phyloP scores from a whole-genome alignment of 2,329 filamentous ascomycete species.

The Raffaelea deltoideospora region DNA sequence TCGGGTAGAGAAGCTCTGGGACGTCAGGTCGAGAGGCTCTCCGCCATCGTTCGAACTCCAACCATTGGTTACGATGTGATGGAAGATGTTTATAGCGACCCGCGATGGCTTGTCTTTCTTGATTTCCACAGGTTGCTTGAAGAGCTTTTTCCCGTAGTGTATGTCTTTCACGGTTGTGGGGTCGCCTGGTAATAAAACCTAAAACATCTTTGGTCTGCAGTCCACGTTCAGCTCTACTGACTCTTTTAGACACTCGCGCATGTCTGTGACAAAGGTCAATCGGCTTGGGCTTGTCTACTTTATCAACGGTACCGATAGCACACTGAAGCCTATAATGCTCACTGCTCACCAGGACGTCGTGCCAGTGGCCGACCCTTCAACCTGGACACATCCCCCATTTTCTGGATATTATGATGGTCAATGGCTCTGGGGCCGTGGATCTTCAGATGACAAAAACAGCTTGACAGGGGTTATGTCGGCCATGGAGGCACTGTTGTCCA shows the following conservation, averaged over 20 bases:
- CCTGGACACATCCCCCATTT: conserved; percentile 47
- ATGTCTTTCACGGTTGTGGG: conserved; percentile 17
- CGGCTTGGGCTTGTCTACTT: conserved; percentile 43
- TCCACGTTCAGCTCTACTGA: not conserved
- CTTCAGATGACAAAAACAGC: conserved; percentile 46
- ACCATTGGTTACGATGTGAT: conserved; percentile 24
- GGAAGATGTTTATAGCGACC: conserved; percentile 36
- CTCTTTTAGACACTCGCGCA: conserved; percentile 1
- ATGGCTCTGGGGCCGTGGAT: conserved; percentile 45
- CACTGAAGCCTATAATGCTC: conserved; percentile 39
- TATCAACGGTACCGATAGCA: conserved; percentile 33
- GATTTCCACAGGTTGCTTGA: conserved; percentile 34
- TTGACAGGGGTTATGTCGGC: conserved; percentile 41
- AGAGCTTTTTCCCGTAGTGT: conserved; percentile 34
- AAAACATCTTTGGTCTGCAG: conserved; percentile 1
- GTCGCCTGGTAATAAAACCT: no score
- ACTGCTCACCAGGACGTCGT: conserved; percentile 54
- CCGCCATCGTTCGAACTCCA: conserved; percentile 17
- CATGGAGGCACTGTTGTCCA: conserved; percentile 35
- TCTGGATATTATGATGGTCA: conserved; percentile 41
- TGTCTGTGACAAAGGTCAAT: conserved; percentile 39
- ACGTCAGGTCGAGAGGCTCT: conserved; percentile 13
- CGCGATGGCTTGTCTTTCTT: conserved; percentile 42
- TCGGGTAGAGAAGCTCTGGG: conserved; percentile 2
- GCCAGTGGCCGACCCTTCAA: conserved; percentile 35